Base-by-base conservation (phyloP, 2,329 filamentous ascomycete species). In the Alternaria arborescens region DNA sequence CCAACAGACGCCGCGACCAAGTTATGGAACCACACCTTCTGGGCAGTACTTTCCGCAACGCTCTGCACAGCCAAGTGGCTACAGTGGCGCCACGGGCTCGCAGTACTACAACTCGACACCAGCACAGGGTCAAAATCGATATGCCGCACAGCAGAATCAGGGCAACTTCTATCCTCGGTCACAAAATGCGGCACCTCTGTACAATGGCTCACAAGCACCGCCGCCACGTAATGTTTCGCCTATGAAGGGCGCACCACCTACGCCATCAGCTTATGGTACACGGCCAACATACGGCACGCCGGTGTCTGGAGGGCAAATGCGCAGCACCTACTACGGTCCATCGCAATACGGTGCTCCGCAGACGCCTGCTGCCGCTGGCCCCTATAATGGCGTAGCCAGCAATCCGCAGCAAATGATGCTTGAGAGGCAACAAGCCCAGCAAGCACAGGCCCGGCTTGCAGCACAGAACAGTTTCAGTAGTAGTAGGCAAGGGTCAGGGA, bases 391-490 rank as follows among this genome's bases (percentile, higher is more conserved):
- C 18, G 53, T 71, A 36, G 44, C 63, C 10, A 42, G 66, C 55
- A 76, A 75, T 57, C 71, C 76, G 40, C 72, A 78, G 55, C 74
- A 78, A 58, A 71, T 74, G 66, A 74, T 78, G 61, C 56, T 77
- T 32, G 73, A 77, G n/a, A 66, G 74, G 38, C 73, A 77, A 51
- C 74, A 75, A 55, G 70, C 67, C 18, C 74, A 75, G 61, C 77
- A 79, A 51, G 71, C 75, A 26, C 76, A 78, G 64, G 77, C 77
- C 8, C 72, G 76, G 8, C 61, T 78, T 18, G 74, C 76, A 16
- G 75, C 76, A 34, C 75, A 78, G 47, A 77, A 71, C 28, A 76
- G 71, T 60, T 75, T 78, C 50, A 72, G 65, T 42, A 73, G 64
- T 46, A 74, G 66, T 52, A 69, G 73, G 46, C 73, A 73, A 58